Base-by-base conservation (phyloP, 148 eudicot species). In the Vaccinium corymbosum region DNA sequence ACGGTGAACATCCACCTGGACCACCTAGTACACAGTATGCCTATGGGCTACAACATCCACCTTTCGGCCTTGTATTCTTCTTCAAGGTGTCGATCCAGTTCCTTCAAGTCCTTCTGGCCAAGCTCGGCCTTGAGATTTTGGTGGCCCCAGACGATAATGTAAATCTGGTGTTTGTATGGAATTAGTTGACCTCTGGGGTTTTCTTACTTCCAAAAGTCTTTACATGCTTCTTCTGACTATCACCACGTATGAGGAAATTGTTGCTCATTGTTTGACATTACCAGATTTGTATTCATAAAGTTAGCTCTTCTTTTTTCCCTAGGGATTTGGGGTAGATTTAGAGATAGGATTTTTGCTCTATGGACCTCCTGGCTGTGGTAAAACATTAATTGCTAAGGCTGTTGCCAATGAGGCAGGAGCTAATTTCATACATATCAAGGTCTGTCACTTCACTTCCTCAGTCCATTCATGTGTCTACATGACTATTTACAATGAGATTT, bases 291-390 rank as follows among this genome's bases (percentile, higher is more conserved):
- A 29, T 51, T 50, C 77, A 82, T 19, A 85, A 6, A 75, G 51
- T 19, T 51, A 19, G 59, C 3, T 62, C n/a, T 52, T 68, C 56
- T 52, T 87, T 89, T 0, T 35, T 42, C 38, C 46, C 46, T 81
- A 93, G 97, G 88, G 89, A 53, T 83, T 86, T 71, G 95, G 97
- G 78, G 81, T 93, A 49, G 90, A 92, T 87, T 78, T 89, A n/a
- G 95, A 93, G 85, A 92, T 92, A 9, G 98, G 98, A 20, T 90
- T 95, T 90, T 90, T 94, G 93, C 94, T 95, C 72, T 94, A 92
- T 82, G 98, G 98, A 55, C 98, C 98, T 62, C 98, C 98, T 74
- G 98, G 98, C 83, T 95, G 98, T 83, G 98, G 98, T 38, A 94
- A 95, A 89, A 95, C 98, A 61, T 90, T 94, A 84, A 95, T 95